Evolutionary conservation across 192 early-diverging fungal genomes (phyloP), one percentile per base, ranked within the genome.

Genomic region (Coemansia sp.): DNA sequence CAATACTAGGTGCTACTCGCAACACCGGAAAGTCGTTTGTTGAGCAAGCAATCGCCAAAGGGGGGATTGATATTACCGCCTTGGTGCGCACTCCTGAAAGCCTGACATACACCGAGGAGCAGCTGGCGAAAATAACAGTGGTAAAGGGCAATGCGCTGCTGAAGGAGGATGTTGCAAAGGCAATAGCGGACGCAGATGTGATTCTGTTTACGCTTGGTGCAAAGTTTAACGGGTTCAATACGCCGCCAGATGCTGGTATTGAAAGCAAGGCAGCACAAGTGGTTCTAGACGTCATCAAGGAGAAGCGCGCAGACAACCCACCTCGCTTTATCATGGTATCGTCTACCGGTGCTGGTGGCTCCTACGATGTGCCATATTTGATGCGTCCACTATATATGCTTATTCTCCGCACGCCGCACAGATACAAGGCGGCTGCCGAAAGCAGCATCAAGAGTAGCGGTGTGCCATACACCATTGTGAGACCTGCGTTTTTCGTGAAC

Each of bases 81-180:
- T 42, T 80, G 25, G 65, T 70, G 9, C 75, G 81, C 20, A 61
- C 62, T 9, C 82, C 82, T 9, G 74, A 64, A 9, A 73, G n/a
- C 11, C 65, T 84, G 40, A 57, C 68, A 20, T 84, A 73, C 63
- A 76, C 71, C 7, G 46, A 63, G 2, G 82, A 73, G 33, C 66
- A 84, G 59, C 59, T 71, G 13, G 25, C 36, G 38, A 70, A 65
- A 46, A 62, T 84, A 7, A 68, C 53, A 9, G 59, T 76, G 5
- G 49, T 84, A 57, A 61, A 80, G 65, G 82, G 82, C 61, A 74
- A 81, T 41, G 82, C 82, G 0, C n/a, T 62, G 29, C 56, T 62
- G 53, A 62, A 62, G 32, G 54, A 65, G 13, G 79, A 69, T 32
- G 61, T 82, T 19, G 67, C 64, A 25, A 58, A 45, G 53, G 54